Evolutionary conservation across 805 yeast genomes (phyloP).

Genomic region (Yarrowia osloensis): DNA sequence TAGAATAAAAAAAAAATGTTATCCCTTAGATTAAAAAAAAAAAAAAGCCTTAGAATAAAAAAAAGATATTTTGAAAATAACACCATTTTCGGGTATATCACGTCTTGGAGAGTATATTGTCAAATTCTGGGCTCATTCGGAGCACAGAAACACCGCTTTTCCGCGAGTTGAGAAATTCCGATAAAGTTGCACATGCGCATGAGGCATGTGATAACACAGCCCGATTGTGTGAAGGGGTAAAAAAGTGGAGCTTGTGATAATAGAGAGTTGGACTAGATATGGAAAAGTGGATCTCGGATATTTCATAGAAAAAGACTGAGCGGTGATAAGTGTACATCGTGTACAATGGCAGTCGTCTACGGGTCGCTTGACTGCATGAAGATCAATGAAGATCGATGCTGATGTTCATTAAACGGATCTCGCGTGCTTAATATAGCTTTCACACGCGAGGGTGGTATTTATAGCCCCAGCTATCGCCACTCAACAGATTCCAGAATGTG

Average conservation of each 20-base stretch:
- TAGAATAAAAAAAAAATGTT: too few species aligned
- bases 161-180: not conserved
- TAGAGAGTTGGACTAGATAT: not conserved
- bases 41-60: too few species aligned
- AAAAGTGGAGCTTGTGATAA: not conserved
- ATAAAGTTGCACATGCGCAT: constrained; percentile 5
- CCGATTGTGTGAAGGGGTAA: constrained; percentile 23
- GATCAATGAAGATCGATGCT: not conserved
- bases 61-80: too few species aligned
- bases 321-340: too few species aligned
- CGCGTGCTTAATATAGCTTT: too few species aligned
- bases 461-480: not conserved
- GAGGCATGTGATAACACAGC: constrained; percentile 9
- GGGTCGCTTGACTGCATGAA: not conserved
- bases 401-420: too few species aligned
- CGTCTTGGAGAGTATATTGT: too few species aligned
- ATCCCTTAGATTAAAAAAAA: too few species aligned
- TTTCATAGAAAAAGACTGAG: not conserved
- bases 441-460: not conserved
- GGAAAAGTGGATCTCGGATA: not conserved
- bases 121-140: too few species aligned
- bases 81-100: too few species aligned
- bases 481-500: not conserved
- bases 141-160: not conserved
- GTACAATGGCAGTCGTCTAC: too few species aligned